Base-by-base conservation (phyloP, 139 green algal genomes). In the Trebouxia sp. region DNA sequence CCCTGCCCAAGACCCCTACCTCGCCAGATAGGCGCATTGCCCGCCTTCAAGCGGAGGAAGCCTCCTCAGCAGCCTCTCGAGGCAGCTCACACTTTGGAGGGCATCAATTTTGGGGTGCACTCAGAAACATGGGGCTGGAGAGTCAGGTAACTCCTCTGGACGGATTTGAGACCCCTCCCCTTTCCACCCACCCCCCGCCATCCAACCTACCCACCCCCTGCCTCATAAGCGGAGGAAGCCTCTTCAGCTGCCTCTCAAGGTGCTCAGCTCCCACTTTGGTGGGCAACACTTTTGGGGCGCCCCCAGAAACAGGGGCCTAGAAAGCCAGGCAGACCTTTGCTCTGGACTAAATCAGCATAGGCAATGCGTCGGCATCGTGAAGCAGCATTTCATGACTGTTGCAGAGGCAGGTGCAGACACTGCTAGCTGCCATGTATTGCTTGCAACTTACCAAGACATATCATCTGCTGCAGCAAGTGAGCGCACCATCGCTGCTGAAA, bases 241-340 rank as follows among this genome's bases (percentile, higher is more conserved):
- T 5, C 50, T 20, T 72, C 43, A 1, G 9, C 56, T 4, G 41
- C 58, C 50, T 76, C 80, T 81, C 75, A 50, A 43, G 51, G 38
- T n/a, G n/a, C n/a, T n/a, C 62, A 62, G 35, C 47, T 83, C 84
- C 72, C 82, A 76, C 50, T 90, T 90, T 86, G 80, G 83, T 32
- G 80, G 87, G 35, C 67, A 76, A 5, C 75, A 81, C 47, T 90
- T 91, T 37, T 94, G 90, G 87, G 32, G 38, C 0, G 82, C 83
- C 43, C 79, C 94, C 81, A 30, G 75, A 15, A n/a, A 51, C 1
- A 50, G 76, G 20, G 76, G 43, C 41, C 41, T 77, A 24, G 69
- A 77, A 55, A 35, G 41, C 9, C 24, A 77, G 39, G 69, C 55
- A 17, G n/a, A n/a, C n/a, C n/a, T n/a, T n/a, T n/a, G n/a, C n/a